Evolutionary conservation across 2,329 filamentous ascomycete species (phyloP), one percentile per base, ranked within the genome.

Genomic region (Passalora sequoiae): DNA sequence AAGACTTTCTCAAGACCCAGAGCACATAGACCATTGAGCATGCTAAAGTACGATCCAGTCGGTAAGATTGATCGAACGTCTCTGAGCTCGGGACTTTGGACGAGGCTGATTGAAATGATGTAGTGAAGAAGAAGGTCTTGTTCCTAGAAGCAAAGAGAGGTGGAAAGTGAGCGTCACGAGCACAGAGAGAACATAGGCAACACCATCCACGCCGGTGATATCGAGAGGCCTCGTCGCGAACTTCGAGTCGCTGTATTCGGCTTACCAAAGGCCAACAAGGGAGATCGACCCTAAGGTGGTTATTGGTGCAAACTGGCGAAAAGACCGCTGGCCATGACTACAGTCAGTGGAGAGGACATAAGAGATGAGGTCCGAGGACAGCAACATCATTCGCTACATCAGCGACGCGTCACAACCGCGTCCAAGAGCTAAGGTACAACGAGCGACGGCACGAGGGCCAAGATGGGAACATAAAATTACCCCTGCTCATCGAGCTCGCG

Each of bases 11-110:
- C 84, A 57, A 83, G 94, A 46, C 89, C 89, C 9, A 83, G 92
- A 57, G 77, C 79, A 21, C 77, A 89, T 51, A 76, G 84, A 32
- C 89, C 94, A 44, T 78, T 98, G 70, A 94, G 89, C 72, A 92
- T 98, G 88, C 74, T 98, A 59, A 98, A 98, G 75, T 98, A 98
- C 70, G 92, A 98, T 65, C 92, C 92, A 30, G 89, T 98, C 54
- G 84, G 87, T 94, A 80, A 21, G 13, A n/a, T n/a, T n/a, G n/a
- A n/a, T n/a, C n/a, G n/a, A n/a, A n/a, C n/a, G n/a, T n/a, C n/a
- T n/a, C n/a, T n/a, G n/a, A n/a, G n/a, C n/a, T n/a, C n/a, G n/a
- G n/a, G n/a, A n/a, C n/a, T n/a, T n/a, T n/a, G n/a, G n/a, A n/a
- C n/a, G n/a, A n/a, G 37, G 16, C 32, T 43, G 7, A 35, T 30